Evolutionary conservation across 1,284 basidiomycete genomes (phyloP).

Genomic region (Austroboletus olivaceoglutinosus): DNA sequence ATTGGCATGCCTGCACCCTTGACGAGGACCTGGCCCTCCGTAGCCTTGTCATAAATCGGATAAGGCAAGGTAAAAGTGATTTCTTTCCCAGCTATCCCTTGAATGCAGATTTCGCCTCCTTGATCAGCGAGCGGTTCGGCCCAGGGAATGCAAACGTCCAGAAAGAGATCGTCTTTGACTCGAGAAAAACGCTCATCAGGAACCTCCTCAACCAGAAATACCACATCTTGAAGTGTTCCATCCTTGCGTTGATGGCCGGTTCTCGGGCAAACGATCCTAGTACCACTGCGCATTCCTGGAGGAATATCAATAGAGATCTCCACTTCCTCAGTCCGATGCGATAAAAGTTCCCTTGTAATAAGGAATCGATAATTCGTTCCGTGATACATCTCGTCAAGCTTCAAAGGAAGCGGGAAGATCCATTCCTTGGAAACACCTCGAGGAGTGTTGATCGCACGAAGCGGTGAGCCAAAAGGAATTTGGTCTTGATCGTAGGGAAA

Average conservation of each 20-base stretch:
- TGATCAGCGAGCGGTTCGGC: constrained; percentile 56
- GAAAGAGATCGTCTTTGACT: constrained; percentile 69
- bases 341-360: constrained; percentile 67
- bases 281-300: constrained; percentile 71
- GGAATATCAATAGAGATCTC: constrained; percentile 74
- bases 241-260: constrained; percentile 76
- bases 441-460: constrained; percentile 39
- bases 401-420: constrained; percentile 69
- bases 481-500: constrained; percentile 34
- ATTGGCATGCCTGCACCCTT: constrained; percentile 84
- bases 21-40: constrained; percentile 61
- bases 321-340: constrained; percentile 66
- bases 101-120: constrained; percentile 53
- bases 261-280: constrained; percentile 71
- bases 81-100: constrained; percentile 69
- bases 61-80: constrained; percentile 63
- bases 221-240: constrained; percentile 71
- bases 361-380: constrained; percentile 81
- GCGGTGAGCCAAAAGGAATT: constrained; percentile 33
- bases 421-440: constrained; percentile 44
- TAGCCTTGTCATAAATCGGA: constrained; percentile 57
- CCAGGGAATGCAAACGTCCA: constrained; percentile 69
- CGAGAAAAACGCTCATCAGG: constrained; percentile 70
- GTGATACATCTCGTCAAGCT: constrained; percentile 83
- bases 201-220: constrained; percentile 77